These are phyloP conservation scores for Chaetothyriales sp. DNA, from an alignment of 2,329 filamentous ascomycete genomes.

Conservation along the genomic window DNA sequence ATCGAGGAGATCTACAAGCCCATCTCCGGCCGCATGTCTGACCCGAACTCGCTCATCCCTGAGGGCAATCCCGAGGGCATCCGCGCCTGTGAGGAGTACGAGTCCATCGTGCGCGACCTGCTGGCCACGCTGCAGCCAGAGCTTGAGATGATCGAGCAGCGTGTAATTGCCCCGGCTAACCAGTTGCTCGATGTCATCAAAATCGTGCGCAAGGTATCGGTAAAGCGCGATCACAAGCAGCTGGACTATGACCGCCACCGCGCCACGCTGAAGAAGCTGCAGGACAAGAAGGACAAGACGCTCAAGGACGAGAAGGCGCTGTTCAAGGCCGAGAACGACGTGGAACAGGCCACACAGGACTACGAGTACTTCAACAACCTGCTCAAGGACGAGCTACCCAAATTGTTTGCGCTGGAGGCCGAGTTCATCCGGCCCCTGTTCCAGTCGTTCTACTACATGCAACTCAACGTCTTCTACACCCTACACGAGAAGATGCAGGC, in stretches of 20 bases:
- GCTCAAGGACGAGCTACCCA: conserved; percentile 86
- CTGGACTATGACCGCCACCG: conserved; percentile 87
- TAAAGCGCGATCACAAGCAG: conserved; percentile 94
- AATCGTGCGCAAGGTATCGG: conserved; percentile 70
- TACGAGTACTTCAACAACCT: conserved; percentile 98
- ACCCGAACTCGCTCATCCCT: conserved; percentile 65
- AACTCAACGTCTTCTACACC: conserved; percentile 97
- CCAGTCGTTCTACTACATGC: conserved; percentile 99
- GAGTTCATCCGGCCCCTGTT: conserved; percentile 96
- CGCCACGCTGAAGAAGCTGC: conserved; percentile 72
- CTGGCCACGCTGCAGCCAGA: conserved; percentile 80
- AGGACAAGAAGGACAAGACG: conserved; percentile 94
- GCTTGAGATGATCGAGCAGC: conserved; percentile 89
- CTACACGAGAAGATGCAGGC: conserved; percentile 95
- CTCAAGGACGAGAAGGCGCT: conserved; percentile 95
- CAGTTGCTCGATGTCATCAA: conserved; percentile 93
- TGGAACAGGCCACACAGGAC: conserved; percentile 83
- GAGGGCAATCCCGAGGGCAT: conserved; percentile 91
- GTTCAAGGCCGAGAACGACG: conserved; percentile 86
- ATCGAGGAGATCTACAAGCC: conserved; percentile 96
- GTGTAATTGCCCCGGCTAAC: conserved; percentile 81
- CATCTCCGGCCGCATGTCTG: conserved; percentile 87
- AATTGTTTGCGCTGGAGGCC: conserved; percentile 73
- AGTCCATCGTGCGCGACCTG: conserved; percentile 74
- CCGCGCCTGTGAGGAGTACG: conserved; percentile 89